Percentiles rank a stretch among this genome's conserved stretches.
phyloP scores from a whole-genome alignment of 2,329 filamentous ascomycete species.

The Sporothrix schenckii region DNA sequence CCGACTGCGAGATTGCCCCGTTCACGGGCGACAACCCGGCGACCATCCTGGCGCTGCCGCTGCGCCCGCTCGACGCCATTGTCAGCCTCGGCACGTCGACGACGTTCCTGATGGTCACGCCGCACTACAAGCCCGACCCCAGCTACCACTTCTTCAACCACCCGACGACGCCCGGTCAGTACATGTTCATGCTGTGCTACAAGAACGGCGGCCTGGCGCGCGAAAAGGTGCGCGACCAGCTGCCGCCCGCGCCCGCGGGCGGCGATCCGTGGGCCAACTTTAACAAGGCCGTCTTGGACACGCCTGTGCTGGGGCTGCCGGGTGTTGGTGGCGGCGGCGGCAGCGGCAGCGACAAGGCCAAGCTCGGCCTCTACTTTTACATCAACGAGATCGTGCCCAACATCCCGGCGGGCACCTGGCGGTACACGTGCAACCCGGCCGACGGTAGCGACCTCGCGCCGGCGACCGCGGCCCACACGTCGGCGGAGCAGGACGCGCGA shows the following conservation, averaged over 20 bases:
- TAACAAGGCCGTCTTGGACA: conserved; percentile 70
- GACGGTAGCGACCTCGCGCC: conserved; percentile 55
- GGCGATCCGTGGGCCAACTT: conserved; percentile 74
- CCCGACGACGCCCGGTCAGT: conserved; percentile 83
- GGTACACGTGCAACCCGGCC: conserved; percentile 64
- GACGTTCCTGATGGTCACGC: conserved; percentile 96
- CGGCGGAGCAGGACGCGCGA: conserved; percentile 71
- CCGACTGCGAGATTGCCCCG: conserved; percentile 74
- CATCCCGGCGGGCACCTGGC: conserved; percentile 81
- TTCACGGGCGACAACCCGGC: conserved; percentile 97
- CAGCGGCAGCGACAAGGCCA: conserved; percentile 53
- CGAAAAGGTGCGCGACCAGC: conserved; percentile 81
- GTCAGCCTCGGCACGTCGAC: conserved; percentile 93
- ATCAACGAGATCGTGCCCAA: conserved; percentile 96
- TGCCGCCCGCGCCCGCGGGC: conserved; percentile 57
- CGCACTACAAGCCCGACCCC: conserved; percentile 85
- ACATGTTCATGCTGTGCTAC: conserved; percentile 99
- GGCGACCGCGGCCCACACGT: conserved; percentile 23
- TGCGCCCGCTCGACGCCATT: conserved; percentile 87
- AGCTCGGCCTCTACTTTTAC: conserved; percentile 91
- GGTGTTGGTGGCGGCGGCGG: conserved; percentile 50
- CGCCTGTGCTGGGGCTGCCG: conserved; percentile 63
- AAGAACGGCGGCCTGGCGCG: conserved; percentile 95
- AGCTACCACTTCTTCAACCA: conserved; percentile 98
- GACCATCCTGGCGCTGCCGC: conserved; percentile 87